Evolutionary conservation across 495 filamentous ascomycete species (phyloP), one percentile per base, ranked within the genome.

Genomic region (Astrothelium macrocarpum): DNA sequence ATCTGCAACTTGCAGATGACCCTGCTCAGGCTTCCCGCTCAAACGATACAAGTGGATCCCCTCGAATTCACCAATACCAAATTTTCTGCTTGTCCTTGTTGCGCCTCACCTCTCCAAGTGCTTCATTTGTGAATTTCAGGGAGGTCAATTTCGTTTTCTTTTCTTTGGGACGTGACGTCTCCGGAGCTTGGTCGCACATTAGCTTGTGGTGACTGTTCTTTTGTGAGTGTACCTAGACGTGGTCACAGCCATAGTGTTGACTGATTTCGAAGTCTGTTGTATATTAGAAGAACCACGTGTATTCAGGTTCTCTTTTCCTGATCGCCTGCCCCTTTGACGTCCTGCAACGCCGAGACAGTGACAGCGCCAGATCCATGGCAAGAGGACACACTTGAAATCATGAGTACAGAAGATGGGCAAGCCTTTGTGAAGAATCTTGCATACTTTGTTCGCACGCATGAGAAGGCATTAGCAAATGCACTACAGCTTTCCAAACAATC

Each of bases 391-490:
- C 7, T 20, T 29, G 49, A 56, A 56, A 56, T 42, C 56, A 73
- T 73, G 71, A 68, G 70, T 64, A 71, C 71, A 28, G 71, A 73
- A 49, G 68, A 73, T 71, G 71, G 71, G n/a, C 62, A 68, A 46
- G 43, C 49, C 29, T 56, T 56, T 20, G 49, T 56, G 49, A 58
- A 96, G 92, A 94, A 94, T 78, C 83, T 98, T 66, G 91, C 93
- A 67, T 87, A 86, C 74, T 97, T 95, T 77, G 91, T 98, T 73
- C 90, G 93, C 62, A 96, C 91, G 36, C 90, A 98, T 77, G 94
- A 98, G 75, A 96, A 95, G 78, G 94, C 91, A 29, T 84, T 98
- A 64, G 94, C 94, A 67, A 97, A 97, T 77, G 93, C 94, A 65
- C 80, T 97, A 36, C 94, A 96, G 73, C 80, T 92, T 61, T 85